Evolutionary conservation across 2,329 filamentous ascomycete genomes (phyloP).

Genomic region (Penicillium sp.): DNA sequence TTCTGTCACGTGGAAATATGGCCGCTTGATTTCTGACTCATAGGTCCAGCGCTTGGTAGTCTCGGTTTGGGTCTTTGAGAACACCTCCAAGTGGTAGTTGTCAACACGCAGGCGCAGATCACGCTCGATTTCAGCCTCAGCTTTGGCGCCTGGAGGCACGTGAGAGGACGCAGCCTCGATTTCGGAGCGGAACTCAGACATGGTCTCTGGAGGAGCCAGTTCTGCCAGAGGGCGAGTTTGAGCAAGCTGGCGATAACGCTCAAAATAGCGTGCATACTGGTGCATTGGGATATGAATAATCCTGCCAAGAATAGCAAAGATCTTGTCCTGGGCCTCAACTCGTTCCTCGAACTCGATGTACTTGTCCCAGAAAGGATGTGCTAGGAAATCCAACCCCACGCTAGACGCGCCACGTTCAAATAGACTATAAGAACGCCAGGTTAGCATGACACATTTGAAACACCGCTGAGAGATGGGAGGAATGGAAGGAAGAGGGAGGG

Average conservation of each 20-base stretch:
- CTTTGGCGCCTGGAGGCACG: slow-evolving; percentile 52
- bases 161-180: slow-evolving; percentile 61
- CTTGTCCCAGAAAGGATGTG: slow-evolving; percentile 98
- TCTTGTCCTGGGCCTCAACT: slow-evolving; percentile 78
- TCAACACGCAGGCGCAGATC: slow-evolving; percentile 82
- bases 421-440: slow-evolving; percentile 60
- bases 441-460: slow-evolving; percentile 44
- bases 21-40: slow-evolving; percentile 90
- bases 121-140: slow-evolving; percentile 78
- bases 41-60: slow-evolving; percentile 93
- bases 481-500: slow-evolving; percentile 34
- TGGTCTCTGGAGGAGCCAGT: slow-evolving; percentile 68
- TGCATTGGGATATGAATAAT: slow-evolving; percentile 92
- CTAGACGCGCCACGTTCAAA: slow-evolving; percentile 86
- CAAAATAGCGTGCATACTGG: slow-evolving; percentile 92
- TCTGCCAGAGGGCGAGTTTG: slow-evolving; percentile 73
- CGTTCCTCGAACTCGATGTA: slow-evolving; percentile 97
- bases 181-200: slow-evolving; percentile 72
- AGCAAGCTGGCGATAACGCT: slow-evolving; percentile 79
- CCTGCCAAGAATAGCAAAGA: slow-evolving; percentile 80
- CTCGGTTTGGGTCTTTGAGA: slow-evolving; percentile 80
- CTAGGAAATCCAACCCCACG: slow-evolving; percentile 90
- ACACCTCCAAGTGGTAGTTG: slow-evolving; percentile 76
- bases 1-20: slow-evolving; percentile 95
- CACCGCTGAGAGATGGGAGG: slow-evolving; percentile 25